Base-by-base conservation (phyloP, 176 grass and related monocot genomes). In the Areca catechu region DNA sequence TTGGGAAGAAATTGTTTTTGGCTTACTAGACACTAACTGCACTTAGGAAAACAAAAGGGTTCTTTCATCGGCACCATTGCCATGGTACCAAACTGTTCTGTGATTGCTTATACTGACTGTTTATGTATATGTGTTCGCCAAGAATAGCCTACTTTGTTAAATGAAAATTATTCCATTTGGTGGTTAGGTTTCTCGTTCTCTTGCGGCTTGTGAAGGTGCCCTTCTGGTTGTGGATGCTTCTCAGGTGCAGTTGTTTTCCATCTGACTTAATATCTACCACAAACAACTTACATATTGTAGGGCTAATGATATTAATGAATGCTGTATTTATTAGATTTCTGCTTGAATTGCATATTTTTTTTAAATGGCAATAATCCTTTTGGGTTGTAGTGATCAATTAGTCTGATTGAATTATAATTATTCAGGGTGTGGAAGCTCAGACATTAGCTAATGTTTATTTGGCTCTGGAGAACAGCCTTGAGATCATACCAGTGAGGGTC, bases 351-450 rank as follows among this genome's bases (percentile, higher is more conserved):
- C 30, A 34, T 9, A 34, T 34, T 34, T 34, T 34, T 7, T 34
- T 34, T 43, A 20, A 47, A 6, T 84, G 28, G 69, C 27, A 2
- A 27, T 53, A 24, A 16, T 66, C 25, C 17, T 68, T 43, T 22
- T n/a, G 51, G 23, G 15, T 67, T 56, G 65, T 3, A 21, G 34
- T 51, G 3, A 24, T 50, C 49, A 67, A 21, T 77, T 60, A 48
- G 24, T 51, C n/a, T 56, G 23, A 49, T 64, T 63, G 51, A 43
- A 43, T 67, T 84, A 50, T 75, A 63, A 67, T 60, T 12, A 88
- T 87, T 82, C 80, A 90, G 91, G 91, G 91, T 66, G 91, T 96
- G 67, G 91, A 96, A 84, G 91, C 91, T 63, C 91, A 96, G 71
- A 96, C 86, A 29, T 73, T 96, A 51, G 91, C 91, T 15, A 96